phyloP scores from a whole-genome alignment of 2,329 filamentous ascomycete species.

The Calonectria pauciramosa region DNA sequence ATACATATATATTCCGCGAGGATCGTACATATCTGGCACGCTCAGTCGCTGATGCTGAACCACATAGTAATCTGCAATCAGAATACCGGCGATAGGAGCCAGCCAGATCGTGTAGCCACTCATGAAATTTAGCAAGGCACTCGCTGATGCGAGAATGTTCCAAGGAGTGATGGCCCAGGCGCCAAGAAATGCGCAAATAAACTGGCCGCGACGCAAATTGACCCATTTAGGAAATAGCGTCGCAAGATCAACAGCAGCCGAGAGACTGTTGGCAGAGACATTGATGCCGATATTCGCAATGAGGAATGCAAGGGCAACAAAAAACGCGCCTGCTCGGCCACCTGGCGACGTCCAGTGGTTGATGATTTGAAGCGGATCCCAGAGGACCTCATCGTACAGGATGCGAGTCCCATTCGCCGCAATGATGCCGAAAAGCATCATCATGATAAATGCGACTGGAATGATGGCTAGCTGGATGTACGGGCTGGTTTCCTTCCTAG shows the following conservation, averaged over 20 bases:
- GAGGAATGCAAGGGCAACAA: not conserved
- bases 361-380: conserved; percentile 1
- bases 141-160: conserved; percentile 12
- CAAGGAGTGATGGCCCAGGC: conserved; percentile 9
- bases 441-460: not conserved
- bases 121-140: conserved; percentile 11
- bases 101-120: conserved; percentile 16
- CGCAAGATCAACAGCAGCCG: not conserved
- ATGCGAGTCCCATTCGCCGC: not conserved
- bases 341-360: not conserved
- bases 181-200: not conserved
- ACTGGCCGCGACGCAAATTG: not conserved
- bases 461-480: not conserved
- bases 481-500: not conserved
- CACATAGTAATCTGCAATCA: conserved; percentile 17
- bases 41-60: conserved; percentile 12
- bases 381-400: not conserved
- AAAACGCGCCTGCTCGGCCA: not conserved
- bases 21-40: conserved; percentile 10
- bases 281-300: not conserved
- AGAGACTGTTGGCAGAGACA: not conserved
- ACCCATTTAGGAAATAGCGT: not conserved
- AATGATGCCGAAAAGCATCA: conserved; percentile 7
- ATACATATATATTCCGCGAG: conserved; percentile 9
- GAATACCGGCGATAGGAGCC: conserved; percentile 10